phyloP scores from a whole-genome alignment of 2,329 filamentous ascomycete genomes.

The Tolypocladium guangdongense region DNA sequence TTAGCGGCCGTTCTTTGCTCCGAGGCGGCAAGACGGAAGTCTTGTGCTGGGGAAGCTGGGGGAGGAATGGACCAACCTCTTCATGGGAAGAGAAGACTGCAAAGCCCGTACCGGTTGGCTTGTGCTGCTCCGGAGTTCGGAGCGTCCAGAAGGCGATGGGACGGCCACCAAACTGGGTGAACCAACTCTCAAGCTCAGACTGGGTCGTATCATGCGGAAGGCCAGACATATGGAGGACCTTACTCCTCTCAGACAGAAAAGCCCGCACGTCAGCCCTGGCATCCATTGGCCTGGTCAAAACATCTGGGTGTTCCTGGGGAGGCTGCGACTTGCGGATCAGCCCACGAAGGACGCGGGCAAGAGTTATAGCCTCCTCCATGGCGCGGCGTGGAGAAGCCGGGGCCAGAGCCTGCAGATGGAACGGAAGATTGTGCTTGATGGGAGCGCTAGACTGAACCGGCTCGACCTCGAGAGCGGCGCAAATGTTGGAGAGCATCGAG shows the following conservation, averaged over 20 bases:
- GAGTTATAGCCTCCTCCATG: conserved; percentile 93
- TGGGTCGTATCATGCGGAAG: conserved; percentile 96
- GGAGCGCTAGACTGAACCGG: conserved; percentile 94
- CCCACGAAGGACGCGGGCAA: conserved; percentile 83
- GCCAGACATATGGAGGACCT: conserved; percentile 95
- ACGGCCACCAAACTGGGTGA: conserved; percentile 94
- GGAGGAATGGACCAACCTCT: conserved; percentile 57
- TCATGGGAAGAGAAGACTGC: conserved; percentile 98
- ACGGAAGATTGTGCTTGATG: conserved; percentile 97
- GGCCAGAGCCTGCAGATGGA: conserved; percentile 91
- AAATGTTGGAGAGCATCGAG: conserved; percentile 93
- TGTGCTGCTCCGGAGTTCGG: conserved; percentile 95
- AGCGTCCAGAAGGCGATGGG: conserved; percentile 99
- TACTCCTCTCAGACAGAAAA: conserved; percentile 91
- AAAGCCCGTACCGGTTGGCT: conserved; percentile 97
- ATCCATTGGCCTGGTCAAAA: conserved; percentile 91
- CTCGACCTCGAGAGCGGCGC: conserved; percentile 94
- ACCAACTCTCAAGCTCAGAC: conserved; percentile 98
- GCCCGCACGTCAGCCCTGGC: conserved; percentile 91
- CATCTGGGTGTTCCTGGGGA: conserved; percentile 84
- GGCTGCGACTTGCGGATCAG: conserved; percentile 95
- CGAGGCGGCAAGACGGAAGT: background rate
- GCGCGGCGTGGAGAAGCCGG: conserved; percentile 91
- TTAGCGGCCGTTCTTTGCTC: conserved; percentile 1
- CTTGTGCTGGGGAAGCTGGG: background rate